Evolutionary conservation across 345 rosid genomes (phyloP).

Genomic region (Citrus hindsii): DNA sequence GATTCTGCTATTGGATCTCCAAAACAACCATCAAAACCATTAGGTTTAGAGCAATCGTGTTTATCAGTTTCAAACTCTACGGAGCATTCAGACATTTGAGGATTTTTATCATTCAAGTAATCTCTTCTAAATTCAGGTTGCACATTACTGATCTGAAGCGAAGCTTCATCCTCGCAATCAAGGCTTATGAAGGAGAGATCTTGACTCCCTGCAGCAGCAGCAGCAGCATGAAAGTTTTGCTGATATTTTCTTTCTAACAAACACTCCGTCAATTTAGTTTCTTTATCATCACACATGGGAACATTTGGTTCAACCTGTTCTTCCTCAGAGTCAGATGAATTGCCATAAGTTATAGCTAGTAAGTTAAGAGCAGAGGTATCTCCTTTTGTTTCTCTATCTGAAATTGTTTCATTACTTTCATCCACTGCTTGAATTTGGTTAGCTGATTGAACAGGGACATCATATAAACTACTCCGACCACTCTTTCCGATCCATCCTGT

Average conservation of each 20-base stretch:
- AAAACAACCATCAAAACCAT: slow-evolving; percentile 23
- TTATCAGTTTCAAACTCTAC: slow-evolving; percentile 30
- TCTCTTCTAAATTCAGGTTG: slow-evolving; percentile 27
- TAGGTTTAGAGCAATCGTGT: slow-evolving; percentile 26
- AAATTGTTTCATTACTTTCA: slow-evolving; percentile 32
- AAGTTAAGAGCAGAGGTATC: slow-evolving; percentile 71
- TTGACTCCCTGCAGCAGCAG: slow-evolving; percentile 21
- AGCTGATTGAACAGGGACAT: slow-evolving; percentile 43
- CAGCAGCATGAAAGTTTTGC: slow-evolving; percentile 17
- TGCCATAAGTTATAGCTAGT: slow-evolving; percentile 77
- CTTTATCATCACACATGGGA: slow-evolving; percentile 29
- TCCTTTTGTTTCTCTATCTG: slow-evolving; percentile 23
- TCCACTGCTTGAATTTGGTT: slow-evolving; percentile 26
- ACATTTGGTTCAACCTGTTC: slow-evolving; percentile 41
- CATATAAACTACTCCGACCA: slow-evolving; percentile 31
- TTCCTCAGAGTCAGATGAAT: slow-evolving; percentile 92
- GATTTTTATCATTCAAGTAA: slow-evolving; percentile 24
- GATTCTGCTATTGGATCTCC: slow-evolving; percentile 20
- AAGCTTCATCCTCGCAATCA: slow-evolving; percentile 26
- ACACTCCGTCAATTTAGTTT: slow-evolving; percentile 21
- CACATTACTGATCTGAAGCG: slow-evolving; percentile 23
- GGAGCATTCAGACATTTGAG: slow-evolving; percentile 23
- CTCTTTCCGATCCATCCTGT: slow-evolving; percentile 46
- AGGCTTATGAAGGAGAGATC: slow-evolving; percentile 11
- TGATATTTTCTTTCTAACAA: slow-evolving; percentile 26